phyloP scores from a whole-genome alignment of 805 yeast genomes.

The Yarrowia deformans region DNA sequence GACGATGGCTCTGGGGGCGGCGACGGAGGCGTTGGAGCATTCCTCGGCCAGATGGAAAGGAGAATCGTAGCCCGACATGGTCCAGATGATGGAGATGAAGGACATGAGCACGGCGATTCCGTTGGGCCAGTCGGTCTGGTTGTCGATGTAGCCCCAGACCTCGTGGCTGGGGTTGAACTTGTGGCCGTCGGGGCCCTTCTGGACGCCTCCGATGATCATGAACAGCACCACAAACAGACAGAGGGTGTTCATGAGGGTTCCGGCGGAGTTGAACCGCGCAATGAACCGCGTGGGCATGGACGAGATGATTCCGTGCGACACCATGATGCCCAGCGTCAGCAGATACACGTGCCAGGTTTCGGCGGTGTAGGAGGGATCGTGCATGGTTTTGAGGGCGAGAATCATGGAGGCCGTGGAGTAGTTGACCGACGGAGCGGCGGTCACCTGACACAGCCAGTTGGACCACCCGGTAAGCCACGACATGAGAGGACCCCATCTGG shows the following conservation, averaged over 20 bases:
- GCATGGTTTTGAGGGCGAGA: conserved; percentile 57
- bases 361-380: conserved; percentile 54
- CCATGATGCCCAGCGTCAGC: conserved; percentile 60
- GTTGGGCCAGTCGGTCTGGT: conserved; percentile 68
- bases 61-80: conserved; percentile 78
- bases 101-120: conserved; percentile 66
- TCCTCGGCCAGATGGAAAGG: conserved; percentile 81
- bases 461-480: conserved; percentile 72
- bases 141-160: conserved; percentile 62
- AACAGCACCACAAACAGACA: conserved; percentile 62
- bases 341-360: conserved; percentile 61
- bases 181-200: conserved; percentile 45
- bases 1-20: conserved; percentile 73
- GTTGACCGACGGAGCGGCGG: conserved; percentile 67
- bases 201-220: conserved; percentile 58
- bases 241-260: conserved; percentile 59
- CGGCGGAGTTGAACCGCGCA: conserved; percentile 59
- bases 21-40: conserved; percentile 66
- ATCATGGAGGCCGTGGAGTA: conserved; percentile 65
- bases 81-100: conserved; percentile 53
- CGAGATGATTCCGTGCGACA: conserved; percentile 57
- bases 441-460: conserved; percentile 69
- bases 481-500: conserved; percentile 58
- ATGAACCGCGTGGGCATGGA: conserved; percentile 63
- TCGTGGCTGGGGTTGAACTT: conserved; percentile 58